These are phyloP conservation scores for Ganoderma multipileum DNA, from an alignment of 1,284 basidiomycete species.

Conservation along the genomic window DNA sequence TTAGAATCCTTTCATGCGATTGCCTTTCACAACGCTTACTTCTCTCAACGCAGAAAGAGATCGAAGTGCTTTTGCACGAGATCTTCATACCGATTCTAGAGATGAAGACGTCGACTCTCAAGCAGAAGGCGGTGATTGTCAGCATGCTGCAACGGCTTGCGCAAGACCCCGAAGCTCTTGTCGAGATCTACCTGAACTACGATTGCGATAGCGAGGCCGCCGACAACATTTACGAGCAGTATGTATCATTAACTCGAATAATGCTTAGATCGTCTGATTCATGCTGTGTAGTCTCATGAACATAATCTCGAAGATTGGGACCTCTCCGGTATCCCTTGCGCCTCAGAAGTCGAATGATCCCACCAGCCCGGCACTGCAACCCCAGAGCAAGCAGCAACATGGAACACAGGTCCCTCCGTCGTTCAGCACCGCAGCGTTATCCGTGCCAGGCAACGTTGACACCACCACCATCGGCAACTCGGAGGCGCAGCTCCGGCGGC, in stretches of 20 bases:
- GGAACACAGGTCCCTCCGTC: slow-evolving; percentile 59
- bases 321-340: slow-evolving; percentile 62
- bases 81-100: slow-evolving; percentile 99
- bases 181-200: slow-evolving; percentile 98
- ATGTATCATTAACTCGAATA: slow-evolving; percentile 35
- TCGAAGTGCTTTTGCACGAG: slow-evolving; percentile 97
- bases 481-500: slow-evolving; percentile 85
- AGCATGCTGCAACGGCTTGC: slow-evolving; percentile 87
- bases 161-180: slow-evolving; percentile 94
- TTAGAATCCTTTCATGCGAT: slow-evolving; percentile 36
- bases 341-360: slow-evolving; percentile 62
- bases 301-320: slow-evolving; percentile 90
- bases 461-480: slow-evolving; percentile 72
- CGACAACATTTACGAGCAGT: slow-evolving; percentile 98
- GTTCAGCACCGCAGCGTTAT: slow-evolving; percentile 72
- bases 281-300: slow-evolving; percentile 81
- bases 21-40: slow-evolving; percentile 1
- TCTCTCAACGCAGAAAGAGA: slow-evolving; percentile 83
- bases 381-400: slow-evolving; percentile 56
- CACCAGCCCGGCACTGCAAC: slow-evolving; percentile 62
- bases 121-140: slow-evolving; percentile 92
- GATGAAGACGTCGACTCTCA: slow-evolving; percentile 95
- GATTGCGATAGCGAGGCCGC: slow-evolving; percentile 93
- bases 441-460: slow-evolving; percentile 72
- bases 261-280: background rate